Conservation (phyloP, 225 moss, liverwort and hornwort genomes). For the Bryum argenteum region DNA sequence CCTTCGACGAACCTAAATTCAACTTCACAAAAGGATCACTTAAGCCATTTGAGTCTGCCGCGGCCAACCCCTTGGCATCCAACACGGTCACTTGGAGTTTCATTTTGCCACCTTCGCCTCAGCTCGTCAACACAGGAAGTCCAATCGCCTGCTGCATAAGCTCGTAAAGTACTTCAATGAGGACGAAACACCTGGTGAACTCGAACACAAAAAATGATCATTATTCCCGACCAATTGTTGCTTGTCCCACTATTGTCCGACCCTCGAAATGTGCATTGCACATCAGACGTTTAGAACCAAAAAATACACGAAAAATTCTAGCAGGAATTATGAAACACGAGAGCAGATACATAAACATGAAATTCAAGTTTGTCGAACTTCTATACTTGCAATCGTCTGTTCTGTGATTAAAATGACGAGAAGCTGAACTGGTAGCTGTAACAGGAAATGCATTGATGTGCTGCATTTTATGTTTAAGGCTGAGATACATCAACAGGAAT, state of each 20-base stretch:
- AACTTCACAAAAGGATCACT: constrained; percentile 81
- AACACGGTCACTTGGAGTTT: constrained; percentile 76
- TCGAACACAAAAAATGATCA: background rate
- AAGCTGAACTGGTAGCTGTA: no score
- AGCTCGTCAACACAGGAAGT: constrained; percentile 5
- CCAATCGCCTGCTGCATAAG: background rate
- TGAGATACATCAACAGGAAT: no score
- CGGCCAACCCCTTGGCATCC: constrained; percentile 62
- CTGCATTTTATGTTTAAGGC: no score
- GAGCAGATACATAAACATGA: no score
- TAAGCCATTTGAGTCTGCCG: constrained; percentile 66
- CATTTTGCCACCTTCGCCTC: constrained; percentile 45
- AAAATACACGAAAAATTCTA: no score
- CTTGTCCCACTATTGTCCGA: background rate
- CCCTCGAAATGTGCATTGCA: background rate
- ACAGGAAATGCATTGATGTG: no score
- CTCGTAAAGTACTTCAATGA: constrained; percentile 8
- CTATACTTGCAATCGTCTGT: no score
- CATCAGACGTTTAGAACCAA: background rate
- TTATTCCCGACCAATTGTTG: background rate
- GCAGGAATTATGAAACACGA: no score
- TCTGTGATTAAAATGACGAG: no score
- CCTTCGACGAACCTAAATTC: constrained; percentile 62
- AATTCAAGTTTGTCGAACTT: no score
- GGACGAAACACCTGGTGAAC: constrained; percentile 7